Percentiles rank a stretch among this genome's conserved stretches.
These are phyloP conservation scores for Penicillium sp. DNA, from an alignment of 2,329 filamentous ascomycete species.

Conservation along the genomic window DNA sequence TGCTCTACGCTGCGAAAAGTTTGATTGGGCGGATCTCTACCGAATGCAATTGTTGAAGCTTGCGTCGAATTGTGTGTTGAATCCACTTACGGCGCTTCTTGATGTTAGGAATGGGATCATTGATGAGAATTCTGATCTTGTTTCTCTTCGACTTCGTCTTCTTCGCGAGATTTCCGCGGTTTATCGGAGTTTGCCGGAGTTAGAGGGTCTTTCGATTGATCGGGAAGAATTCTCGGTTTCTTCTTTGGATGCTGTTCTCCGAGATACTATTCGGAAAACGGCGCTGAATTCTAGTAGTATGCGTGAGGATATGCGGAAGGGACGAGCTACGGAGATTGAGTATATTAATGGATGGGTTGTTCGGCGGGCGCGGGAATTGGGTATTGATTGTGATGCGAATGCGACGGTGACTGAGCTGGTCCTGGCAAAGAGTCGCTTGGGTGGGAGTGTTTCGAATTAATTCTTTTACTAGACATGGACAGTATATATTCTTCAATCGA, in stretches of 20 bases:
- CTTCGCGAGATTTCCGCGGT: conserved; percentile 11
- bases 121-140: conserved; percentile 5
- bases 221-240: conserved; percentile 8
- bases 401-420: conserved; percentile 9
- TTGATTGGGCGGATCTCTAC: conserved; percentile 10
- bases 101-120: conserved; percentile 13
- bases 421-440: conserved; percentile 10
- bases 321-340: conserved; percentile 13
- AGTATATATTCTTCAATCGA: too few relatives aligned
- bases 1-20: conserved; percentile 9
- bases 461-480: too few relatives aligned
- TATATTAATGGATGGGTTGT: conserved; percentile 18
- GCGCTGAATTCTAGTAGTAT: conserved; percentile 17
- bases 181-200: conserved; percentile 9
- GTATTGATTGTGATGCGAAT: conserved; percentile 12
- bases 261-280: conserved; percentile 14
- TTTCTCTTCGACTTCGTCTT: conserved; percentile 5
- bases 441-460: too few relatives aligned
- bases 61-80: conserved; percentile 15
- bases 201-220: conserved; percentile 1
- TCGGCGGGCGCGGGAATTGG: conserved; percentile 8
- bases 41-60: conserved; percentile 13
- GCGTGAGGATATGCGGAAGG: conserved; percentile 15
- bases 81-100: conserved; percentile 15
- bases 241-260: conserved; percentile 6